phyloP scores from a whole-genome alignment of 805 yeast species.

The Komagataella ulmi region DNA sequence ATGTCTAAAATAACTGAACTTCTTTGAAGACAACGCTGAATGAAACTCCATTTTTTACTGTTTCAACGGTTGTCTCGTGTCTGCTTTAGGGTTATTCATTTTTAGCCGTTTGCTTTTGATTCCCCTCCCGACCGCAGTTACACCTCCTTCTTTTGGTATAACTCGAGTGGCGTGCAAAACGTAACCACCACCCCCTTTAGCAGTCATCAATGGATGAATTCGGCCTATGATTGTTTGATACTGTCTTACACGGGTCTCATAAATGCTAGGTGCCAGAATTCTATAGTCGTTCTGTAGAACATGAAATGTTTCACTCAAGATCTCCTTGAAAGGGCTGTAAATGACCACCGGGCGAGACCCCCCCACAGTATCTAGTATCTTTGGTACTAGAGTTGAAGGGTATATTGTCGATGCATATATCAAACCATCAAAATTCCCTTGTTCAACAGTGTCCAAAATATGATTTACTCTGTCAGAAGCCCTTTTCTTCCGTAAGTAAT shows the following conservation, averaged over 20 bases:
- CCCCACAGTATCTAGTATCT: conserved; percentile 47
- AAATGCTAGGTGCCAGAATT: conserved; percentile 69
- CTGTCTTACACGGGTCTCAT: conserved; percentile 71
- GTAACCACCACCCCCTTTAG: conserved; percentile 87
- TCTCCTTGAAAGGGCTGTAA: conserved; percentile 73
- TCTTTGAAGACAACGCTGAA: not conserved
- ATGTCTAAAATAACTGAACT: not conserved
- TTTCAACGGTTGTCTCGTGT: too few species aligned
- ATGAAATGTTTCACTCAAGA: conserved; percentile 61
- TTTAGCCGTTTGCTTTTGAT: conserved; percentile 1
- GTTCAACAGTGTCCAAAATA: conserved; percentile 34
- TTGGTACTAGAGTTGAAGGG: conserved; percentile 49
- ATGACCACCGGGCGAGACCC: conserved; percentile 85
- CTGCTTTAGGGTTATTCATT: not conserved
- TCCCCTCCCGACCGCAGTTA: conserved; percentile 57
- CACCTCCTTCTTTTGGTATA: conserved; percentile 44
- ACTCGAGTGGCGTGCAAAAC: conserved; percentile 70
- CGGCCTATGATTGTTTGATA: conserved; percentile 92
- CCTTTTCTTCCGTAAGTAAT: conserved; percentile 51
- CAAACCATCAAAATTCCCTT: conserved; percentile 59
- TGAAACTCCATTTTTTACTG: not conserved
- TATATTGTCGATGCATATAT: conserved; percentile 63
- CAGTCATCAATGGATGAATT: conserved; percentile 90
- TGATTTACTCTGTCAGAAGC: conserved; percentile 38
- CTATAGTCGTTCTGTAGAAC: conserved; percentile 52